Conservation (phyloP, 2,329 filamentous ascomycete species). For the Ophiocordyceps camponoti-rufipedis region DNA sequence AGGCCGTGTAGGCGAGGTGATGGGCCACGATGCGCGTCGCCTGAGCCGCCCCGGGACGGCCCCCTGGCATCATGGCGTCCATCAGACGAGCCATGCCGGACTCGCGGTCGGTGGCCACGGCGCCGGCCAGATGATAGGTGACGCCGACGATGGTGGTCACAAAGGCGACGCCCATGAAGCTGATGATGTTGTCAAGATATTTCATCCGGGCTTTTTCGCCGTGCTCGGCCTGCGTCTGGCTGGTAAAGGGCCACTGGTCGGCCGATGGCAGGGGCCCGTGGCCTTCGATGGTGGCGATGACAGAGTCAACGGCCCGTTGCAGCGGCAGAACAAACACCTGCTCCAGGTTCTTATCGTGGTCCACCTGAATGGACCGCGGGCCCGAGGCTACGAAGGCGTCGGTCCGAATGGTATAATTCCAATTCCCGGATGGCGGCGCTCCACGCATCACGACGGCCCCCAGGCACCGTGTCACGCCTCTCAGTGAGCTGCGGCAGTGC, state of each 20-base stretch:
- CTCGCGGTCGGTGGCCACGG: constrained; percentile 74
- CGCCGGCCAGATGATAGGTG: constrained; percentile 71
- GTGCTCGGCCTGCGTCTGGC: constrained; percentile 47
- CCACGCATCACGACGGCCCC: constrained; percentile 58
- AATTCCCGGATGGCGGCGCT: constrained; percentile 54
- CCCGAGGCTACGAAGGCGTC: constrained; percentile 47
- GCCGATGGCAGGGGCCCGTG: constrained; percentile 16
- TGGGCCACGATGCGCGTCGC: constrained; percentile 60
- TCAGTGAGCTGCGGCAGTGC: constrained; percentile 43
- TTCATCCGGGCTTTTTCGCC: constrained; percentile 43
- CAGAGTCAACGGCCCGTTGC: constrained; percentile 58
- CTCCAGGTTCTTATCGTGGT: constrained; percentile 49
- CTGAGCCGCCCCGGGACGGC: constrained; percentile 57
- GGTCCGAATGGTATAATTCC: constrained; percentile 75
- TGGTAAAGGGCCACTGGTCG: constrained; percentile 62
- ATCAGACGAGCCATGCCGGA: constrained; percentile 74
- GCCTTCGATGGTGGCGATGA: constrained; percentile 40
- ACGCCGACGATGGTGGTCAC: constrained; percentile 66
- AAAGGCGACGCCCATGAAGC: constrained; percentile 62
- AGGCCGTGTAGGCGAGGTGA: constrained; percentile 59
- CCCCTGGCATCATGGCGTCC: constrained; percentile 79
- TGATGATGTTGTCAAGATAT: constrained; percentile 56
- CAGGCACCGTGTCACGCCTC: constrained; percentile 54
- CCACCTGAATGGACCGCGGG: constrained; percentile 42
- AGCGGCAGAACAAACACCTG: constrained; percentile 65